phyloP scores from a whole-genome alignment of 345 rosid species.

The Passiflora organensis region DNA sequence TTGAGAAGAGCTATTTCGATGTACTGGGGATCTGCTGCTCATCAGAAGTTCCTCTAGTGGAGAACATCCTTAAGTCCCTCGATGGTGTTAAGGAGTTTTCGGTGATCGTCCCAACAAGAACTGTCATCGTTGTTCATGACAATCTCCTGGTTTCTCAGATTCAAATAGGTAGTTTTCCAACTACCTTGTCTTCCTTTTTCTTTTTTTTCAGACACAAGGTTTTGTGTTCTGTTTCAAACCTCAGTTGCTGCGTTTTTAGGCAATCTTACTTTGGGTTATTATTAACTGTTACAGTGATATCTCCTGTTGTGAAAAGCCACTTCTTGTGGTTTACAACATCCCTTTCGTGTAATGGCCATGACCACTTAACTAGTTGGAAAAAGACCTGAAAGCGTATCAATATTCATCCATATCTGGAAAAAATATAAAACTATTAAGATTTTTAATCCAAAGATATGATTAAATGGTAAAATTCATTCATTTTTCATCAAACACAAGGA shows the following conservation, averaged over 20 bases:
- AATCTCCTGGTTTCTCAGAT: constrained; percentile 50
- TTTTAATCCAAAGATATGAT: too few relatives aligned
- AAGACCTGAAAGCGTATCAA: neutral
- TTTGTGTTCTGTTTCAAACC: neutral
- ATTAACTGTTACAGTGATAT: too few relatives aligned
- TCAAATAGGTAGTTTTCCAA: constrained; percentile 54
- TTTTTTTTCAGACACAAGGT: neutral
- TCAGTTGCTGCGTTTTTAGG: too few relatives aligned
- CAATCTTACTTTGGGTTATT: too few relatives aligned
- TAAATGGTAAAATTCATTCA: too few relatives aligned
- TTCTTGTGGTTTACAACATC: too few relatives aligned
- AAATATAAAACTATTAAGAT: too few relatives aligned
- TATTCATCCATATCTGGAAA: too few relatives aligned
- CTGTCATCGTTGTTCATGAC: constrained; percentile 90
- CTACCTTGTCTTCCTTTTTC: neutral
- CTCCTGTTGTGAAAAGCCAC: too few relatives aligned
- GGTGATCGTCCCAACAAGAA: constrained; percentile 70
- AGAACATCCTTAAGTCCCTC: constrained; percentile 51
- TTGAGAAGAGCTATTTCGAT: constrained; percentile 78
- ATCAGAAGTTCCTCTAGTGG: constrained; percentile 75
- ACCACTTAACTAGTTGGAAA: neutral
- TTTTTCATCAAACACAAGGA: too few relatives aligned
- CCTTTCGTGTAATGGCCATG: too few relatives aligned
- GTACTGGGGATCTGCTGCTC: constrained; percentile 85
- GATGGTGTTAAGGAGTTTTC: constrained; percentile 63